Evolutionary conservation across 345 rosid genomes (phyloP), one percentile per base, ranked within the genome.

Genomic region (Noccaea caerulescens): DNA sequence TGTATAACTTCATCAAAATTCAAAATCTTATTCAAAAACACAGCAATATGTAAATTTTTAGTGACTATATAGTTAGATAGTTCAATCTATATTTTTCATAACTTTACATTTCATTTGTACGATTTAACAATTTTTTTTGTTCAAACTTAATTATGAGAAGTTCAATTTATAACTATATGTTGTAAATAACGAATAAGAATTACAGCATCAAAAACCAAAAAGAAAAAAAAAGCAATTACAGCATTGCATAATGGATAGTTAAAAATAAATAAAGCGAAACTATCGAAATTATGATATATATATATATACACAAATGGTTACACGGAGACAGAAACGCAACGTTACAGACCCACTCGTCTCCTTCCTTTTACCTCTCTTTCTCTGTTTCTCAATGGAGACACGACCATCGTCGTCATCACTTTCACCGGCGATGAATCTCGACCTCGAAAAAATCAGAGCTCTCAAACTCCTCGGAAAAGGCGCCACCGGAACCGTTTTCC

Each of bases 401-500:
- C 52, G 3, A 25, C 6, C 72, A 39, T 57, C 72, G 8, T 66
- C 71, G 1, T 63, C 80, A 2, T 18, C 72, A 4, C 46, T 68
- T 43, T 30, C 72, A 44, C 76, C 60, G 25, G 25, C 67, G 20
- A 25, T 45, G 20, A 72, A 63, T 47, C 75, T 81, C 23, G 60
- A 84, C 25, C 73, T 88, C 7, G 80, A 85, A 20, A 60, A 72
- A 64, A 83, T 85, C 61, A 77, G 54, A 80, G 87, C 85, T 58
- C 70, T 88, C 25, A 85, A 84, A 71, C 71, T 87, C 73, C 85
- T 94, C 2, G 97, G 99, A 12, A 84, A 82, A 71, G 99, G 99
- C 11, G 99, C 95, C 63, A 91, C 87, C 80, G 99, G 99, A 33
- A 94, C 96, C 0, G 99, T 91, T 62, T 84, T 94, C 71, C 87